phyloP scores from a whole-genome alignment of 192 early-diverging fungal species.

The Podila clonocystis region DNA sequence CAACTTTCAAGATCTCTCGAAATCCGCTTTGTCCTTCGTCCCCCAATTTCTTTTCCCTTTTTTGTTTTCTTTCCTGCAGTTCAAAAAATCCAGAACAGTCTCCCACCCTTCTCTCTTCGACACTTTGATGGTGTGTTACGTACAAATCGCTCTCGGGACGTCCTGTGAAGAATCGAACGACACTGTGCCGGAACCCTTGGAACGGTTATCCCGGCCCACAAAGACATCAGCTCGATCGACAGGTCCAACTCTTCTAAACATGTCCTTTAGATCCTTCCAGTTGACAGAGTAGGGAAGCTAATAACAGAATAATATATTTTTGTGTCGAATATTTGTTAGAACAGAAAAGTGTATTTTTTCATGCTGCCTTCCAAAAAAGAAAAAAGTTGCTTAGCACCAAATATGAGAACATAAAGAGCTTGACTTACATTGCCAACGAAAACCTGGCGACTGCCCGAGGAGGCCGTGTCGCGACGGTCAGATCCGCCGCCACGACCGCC shows the following conservation, averaged over 20 bases:
- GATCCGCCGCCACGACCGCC: slow-evolving; percentile 18
- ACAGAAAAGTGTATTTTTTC: not conserved
- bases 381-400: slow-evolving; percentile 3
- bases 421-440: slow-evolving; percentile 71
- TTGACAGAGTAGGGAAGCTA: slow-evolving; percentile 81
- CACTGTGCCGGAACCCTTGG: slow-evolving; percentile 80
- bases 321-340: not conserved
- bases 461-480: slow-evolving; percentile 3
- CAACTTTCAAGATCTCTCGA: too few species aligned
- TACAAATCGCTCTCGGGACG: slow-evolving; percentile 81
- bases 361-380: not conserved
- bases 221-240: slow-evolving; percentile 78
- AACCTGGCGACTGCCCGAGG: slow-evolving; percentile 55
- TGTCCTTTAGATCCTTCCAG: slow-evolving; percentile 90
- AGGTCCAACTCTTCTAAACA: slow-evolving; percentile 79
- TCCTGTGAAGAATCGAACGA: slow-evolving; percentile 74
- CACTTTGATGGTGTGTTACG: slow-evolving; percentile 27
- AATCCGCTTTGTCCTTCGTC: too few species aligned
- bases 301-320: not conserved
- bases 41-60: too few species aligned
- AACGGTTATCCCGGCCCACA: slow-evolving; percentile 65
- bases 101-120: too few species aligned
- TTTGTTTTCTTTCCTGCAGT: too few species aligned
- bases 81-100: too few species aligned
- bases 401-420: not conserved